Evolutionary conservation across 495 filamentous ascomycete genomes (phyloP).

Genomic region (Bryoglossum gracile): DNA sequence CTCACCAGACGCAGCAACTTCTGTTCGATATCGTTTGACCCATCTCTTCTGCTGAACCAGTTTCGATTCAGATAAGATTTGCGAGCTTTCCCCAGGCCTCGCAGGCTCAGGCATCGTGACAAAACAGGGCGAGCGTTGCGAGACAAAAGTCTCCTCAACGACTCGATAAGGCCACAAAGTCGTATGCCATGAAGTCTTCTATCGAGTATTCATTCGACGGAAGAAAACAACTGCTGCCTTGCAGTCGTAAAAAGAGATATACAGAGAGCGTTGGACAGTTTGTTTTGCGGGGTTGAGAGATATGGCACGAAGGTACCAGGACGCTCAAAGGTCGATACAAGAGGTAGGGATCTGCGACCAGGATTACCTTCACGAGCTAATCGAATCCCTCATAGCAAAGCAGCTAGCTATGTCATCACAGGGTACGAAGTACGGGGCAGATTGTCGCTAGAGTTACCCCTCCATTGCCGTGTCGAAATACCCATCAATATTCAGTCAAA

Average conservation of each 20-base stretch:
- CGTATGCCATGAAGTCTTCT: conserved; percentile 46
- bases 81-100: conserved; percentile 29
- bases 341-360: neutral
- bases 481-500: too few species aligned
- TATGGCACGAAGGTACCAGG: conserved; percentile 7
- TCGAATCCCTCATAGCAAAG: neutral
- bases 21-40: conserved; percentile 69
- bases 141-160: conserved; percentile 50
- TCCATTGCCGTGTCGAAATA: too few species aligned
- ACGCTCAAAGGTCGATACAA: neutral
- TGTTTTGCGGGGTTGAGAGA: conserved; percentile 17
- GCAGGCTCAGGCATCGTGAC: conserved; percentile 46
- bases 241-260: conserved; percentile 1
- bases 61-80: conserved; percentile 6
- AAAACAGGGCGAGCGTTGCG: conserved; percentile 32
- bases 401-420: neutral
- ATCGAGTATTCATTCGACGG: conserved; percentile 7
- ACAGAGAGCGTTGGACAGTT: neutral
- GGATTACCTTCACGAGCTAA: neutral
- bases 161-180: conserved; percentile 49
- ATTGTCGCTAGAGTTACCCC: too few species aligned
- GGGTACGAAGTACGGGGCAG: too few species aligned
- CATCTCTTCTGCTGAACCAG: conserved; percentile 47
- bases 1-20: conserved; percentile 73
- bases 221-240: conserved; percentile 6